Evolutionary conservation across 2,329 filamentous ascomycete genomes (phyloP).

Genomic region (Colletotrichum sp.): DNA sequence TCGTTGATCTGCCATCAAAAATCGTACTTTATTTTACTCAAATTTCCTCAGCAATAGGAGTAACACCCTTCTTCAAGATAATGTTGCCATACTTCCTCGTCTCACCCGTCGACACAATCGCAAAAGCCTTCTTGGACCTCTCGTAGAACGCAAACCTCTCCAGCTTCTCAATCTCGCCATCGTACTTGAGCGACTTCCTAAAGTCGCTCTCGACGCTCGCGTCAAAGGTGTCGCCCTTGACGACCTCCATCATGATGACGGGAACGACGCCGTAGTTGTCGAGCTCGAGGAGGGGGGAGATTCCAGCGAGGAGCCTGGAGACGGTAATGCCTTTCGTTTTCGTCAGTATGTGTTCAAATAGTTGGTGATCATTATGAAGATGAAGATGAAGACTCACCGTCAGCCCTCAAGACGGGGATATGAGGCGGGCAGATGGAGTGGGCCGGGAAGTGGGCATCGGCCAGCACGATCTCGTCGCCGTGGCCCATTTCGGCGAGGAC

Average conservation of each 20-base stretch:
- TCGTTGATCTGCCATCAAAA: too few relatives aligned
- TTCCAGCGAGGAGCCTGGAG: slow-evolving; percentile 8
- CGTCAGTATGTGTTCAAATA: too few relatives aligned
- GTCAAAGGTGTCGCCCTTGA: slow-evolving; percentile 15
- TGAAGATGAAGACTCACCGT: neutral
- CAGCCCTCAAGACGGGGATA: slow-evolving; percentile 10
- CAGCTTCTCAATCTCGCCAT: slow-evolving; percentile 15
- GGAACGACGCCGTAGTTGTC: slow-evolving; percentile 19
- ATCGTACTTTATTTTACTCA: too few relatives aligned
- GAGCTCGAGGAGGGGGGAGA: slow-evolving; percentile 13
- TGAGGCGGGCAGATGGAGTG: slow-evolving; percentile 17
- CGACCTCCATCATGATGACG: slow-evolving; percentile 19
- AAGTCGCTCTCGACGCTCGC: slow-evolving; percentile 17
- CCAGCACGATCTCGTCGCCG: slow-evolving; percentile 14
- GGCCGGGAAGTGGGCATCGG: slow-evolving; percentile 18
- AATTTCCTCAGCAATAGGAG: neutral
- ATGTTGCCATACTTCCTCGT: slow-evolving; percentile 18
- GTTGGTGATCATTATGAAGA: neutral
- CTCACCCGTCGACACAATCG: slow-evolving; percentile 8
- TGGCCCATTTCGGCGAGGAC: slow-evolving; percentile 19
- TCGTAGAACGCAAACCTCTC: slow-evolving; percentile 15
- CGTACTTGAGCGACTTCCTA: neutral
- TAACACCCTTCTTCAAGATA: slow-evolving; percentile 16
- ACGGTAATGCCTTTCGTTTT: slow-evolving; percentile 5
- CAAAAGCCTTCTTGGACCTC: slow-evolving; percentile 14